phyloP scores from a whole-genome alignment of 176 grass and related monocot species.

The Luzula sylvatica region DNA sequence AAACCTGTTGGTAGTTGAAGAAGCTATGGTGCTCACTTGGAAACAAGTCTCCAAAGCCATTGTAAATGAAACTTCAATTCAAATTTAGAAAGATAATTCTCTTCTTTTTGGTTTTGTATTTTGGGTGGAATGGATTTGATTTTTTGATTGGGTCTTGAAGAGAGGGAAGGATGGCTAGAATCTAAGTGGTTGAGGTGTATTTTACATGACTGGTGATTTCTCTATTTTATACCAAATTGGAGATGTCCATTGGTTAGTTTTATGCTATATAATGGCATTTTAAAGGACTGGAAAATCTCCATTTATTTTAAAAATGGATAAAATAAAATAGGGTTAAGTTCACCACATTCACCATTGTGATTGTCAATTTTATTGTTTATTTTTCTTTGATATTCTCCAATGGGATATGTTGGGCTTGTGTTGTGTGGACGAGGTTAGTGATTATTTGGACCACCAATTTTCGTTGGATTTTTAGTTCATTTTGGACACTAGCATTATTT shows the following conservation, averaged over 20 bases:
- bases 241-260: not conserved
- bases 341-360: no score
- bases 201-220: not conserved
- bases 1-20: constrained; percentile 27
- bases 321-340: not conserved
- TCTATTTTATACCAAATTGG: not conserved
- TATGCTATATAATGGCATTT: not conserved
- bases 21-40: constrained; percentile 35
- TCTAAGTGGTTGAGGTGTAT: constrained; percentile 15
- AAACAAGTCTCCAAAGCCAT: constrained; percentile 87
- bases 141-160: not conserved
- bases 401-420: constrained; percentile 12
- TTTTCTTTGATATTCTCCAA: not conserved
- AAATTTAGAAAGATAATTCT: not conserved
- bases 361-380: constrained; percentile 9
- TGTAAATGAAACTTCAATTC: not conserved
- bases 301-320: constrained; percentile 11
- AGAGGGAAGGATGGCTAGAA: not conserved
- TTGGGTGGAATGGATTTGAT: constrained; percentile 4
- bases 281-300: not conserved
- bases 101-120: constrained; percentile 5
- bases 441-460: constrained; percentile 22
- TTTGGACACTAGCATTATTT: constrained; percentile 16
- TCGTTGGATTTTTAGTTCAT: constrained; percentile 18
- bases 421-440: constrained; percentile 21